Percentiles rank a stretch among this genome's conserved stretches.
These are phyloP conservation scores for Metschnikowia kunwiensis DNA, from an alignment of 805 yeast genomes.

Conservation along the genomic window DNA sequence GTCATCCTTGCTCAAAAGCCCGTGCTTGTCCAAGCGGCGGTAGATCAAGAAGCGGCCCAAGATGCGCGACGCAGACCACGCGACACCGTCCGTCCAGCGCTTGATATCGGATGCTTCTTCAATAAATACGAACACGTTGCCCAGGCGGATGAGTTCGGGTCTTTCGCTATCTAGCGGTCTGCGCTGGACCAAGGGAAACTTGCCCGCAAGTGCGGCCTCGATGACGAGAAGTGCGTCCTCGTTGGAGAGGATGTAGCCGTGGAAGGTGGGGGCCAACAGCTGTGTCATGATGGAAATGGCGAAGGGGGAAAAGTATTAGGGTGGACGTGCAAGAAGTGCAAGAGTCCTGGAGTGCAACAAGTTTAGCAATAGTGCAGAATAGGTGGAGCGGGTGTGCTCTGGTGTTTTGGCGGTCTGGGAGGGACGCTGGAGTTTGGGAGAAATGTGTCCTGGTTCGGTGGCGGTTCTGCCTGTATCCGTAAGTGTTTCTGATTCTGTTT, in stretches of 20 bases:
- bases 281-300: constrained; percentile 1
- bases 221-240: constrained; percentile 78
- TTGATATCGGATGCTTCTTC: constrained; percentile 82
- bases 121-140: constrained; percentile 79
- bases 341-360: no score
- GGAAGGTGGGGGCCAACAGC: constrained; percentile 16
- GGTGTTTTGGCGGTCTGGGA: no score
- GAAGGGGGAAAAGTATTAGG: not conserved
- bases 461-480: no score
- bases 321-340: not conserved
- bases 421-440: no score
- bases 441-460: no score
- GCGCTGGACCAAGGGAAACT: constrained; percentile 60
- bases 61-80: constrained; percentile 91
- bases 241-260: constrained; percentile 77
- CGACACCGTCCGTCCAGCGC: constrained; percentile 95
- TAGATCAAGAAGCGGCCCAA: constrained; percentile 82
- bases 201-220: constrained; percentile 70
- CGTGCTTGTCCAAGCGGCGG: constrained; percentile 52
- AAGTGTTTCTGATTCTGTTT: no score
- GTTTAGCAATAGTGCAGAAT: no score
- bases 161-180: constrained; percentile 84
- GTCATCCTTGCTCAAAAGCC: constrained; percentile 42
- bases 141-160: constrained; percentile 60
- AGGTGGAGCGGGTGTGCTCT: no score